Conservation (phyloP, 1,139 yeast genomes). For the Suhomyces yuchorum region DNA sequence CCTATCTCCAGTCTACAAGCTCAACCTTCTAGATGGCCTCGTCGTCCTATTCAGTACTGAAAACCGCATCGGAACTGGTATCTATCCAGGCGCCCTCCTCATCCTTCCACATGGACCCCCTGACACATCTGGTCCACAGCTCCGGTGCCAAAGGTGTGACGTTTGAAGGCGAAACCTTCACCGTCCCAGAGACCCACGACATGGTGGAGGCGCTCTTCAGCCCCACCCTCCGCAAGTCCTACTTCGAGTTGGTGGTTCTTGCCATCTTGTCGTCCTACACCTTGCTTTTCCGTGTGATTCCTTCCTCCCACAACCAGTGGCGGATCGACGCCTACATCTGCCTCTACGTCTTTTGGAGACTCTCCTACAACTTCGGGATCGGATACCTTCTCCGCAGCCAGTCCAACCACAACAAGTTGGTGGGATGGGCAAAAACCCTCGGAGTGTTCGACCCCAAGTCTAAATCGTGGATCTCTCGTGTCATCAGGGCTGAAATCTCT, state of each 20-base stretch:
- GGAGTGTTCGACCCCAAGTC: constrained; percentile 43
- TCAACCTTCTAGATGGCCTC: constrained; percentile 3
- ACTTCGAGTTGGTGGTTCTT: constrained; percentile 64
- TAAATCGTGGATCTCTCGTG: constrained; percentile 34
- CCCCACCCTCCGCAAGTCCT: constrained; percentile 70
- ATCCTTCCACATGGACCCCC: neutral
- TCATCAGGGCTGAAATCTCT: constrained; percentile 48
- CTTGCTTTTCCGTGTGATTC: constrained; percentile 46
- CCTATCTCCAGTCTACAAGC: neutral
- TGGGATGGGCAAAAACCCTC: constrained; percentile 52
- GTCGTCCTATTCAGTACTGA: neutral
- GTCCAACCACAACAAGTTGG: constrained; percentile 59
- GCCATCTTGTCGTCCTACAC: constrained; percentile 53
- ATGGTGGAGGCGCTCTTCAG: constrained; percentile 84
- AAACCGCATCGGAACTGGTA: neutral
- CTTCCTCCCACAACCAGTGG: constrained; percentile 22
- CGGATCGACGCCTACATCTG: constrained; percentile 51
- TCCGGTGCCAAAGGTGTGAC: constrained; percentile 44
- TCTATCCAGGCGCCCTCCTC: neutral
- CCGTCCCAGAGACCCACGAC: constrained; percentile 80
- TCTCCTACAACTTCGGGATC: constrained; percentile 77
- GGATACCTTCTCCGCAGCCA: constrained; percentile 72
- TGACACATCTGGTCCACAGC: neutral
- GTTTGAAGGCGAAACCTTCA: constrained; percentile 51
- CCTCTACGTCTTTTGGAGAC: constrained; percentile 75